Percentiles rank a stretch among this genome's conserved stretches.
These are phyloP conservation scores for Phytopythium litorale DNA, from an alignment of 352 stramenopile genomes.

Conservation along the genomic window DNA sequence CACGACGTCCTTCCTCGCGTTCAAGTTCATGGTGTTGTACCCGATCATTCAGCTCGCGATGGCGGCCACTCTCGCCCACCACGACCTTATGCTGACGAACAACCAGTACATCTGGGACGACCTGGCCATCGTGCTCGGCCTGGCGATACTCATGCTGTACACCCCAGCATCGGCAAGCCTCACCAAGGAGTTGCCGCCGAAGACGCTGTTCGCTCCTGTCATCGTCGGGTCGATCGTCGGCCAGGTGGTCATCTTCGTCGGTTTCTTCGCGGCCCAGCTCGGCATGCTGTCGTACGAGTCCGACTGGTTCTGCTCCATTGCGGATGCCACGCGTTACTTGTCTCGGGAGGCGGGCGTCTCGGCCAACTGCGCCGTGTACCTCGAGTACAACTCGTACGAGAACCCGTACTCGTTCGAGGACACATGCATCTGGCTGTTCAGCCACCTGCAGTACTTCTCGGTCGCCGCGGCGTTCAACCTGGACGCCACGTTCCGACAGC, in stretches of 20 bases:
- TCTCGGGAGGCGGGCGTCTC: slow-evolving; percentile 12
- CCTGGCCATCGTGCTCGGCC: slow-evolving; percentile 39
- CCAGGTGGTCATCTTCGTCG: slow-evolving; percentile 42
- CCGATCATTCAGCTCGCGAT: slow-evolving; percentile 51
- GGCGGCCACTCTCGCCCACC: slow-evolving; percentile 25
- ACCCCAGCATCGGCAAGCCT: slow-evolving; percentile 29
- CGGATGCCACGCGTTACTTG: slow-evolving; percentile 24
- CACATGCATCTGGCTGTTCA: slow-evolving; percentile 54
- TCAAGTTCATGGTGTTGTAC: slow-evolving; percentile 57
- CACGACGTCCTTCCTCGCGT: slow-evolving; percentile 44
- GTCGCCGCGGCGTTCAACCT: slow-evolving; percentile 56
- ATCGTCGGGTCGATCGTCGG: slow-evolving; percentile 49
- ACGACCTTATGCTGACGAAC: slow-evolving; percentile 45
- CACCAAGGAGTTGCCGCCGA: slow-evolving; percentile 29
- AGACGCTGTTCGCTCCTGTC: slow-evolving; percentile 41
- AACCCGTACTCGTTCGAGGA: slow-evolving; percentile 41
- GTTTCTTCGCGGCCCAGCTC: slow-evolving; percentile 39
- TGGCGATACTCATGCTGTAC: slow-evolving; percentile 56
- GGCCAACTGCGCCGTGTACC: slow-evolving; percentile 32
- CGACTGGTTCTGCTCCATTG: slow-evolving; percentile 44
- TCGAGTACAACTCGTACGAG: slow-evolving; percentile 30
- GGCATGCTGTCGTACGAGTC: slow-evolving; percentile 17
- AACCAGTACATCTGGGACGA: slow-evolving; percentile 68
- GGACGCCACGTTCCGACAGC: slow-evolving; percentile 43
- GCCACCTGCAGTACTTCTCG: slow-evolving; percentile 45